Evolutionary conservation across 495 filamentous ascomycete species (phyloP).

Genomic region (Hyphodiscus hymeniophilus): DNA sequence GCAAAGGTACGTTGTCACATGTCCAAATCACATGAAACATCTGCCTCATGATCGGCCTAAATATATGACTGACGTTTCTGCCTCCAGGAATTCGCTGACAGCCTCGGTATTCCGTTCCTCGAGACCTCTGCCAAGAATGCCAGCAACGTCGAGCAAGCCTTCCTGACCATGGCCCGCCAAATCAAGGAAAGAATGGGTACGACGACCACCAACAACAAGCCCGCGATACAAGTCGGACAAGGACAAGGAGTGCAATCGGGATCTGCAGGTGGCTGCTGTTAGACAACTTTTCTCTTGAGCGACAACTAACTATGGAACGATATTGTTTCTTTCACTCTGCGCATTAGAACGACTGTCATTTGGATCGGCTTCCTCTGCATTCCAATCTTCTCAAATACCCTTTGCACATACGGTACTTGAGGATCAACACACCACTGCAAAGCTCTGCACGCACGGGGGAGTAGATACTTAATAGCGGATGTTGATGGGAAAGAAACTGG

Average conservation of each 20-base stretch:
- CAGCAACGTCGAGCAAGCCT: conserved; percentile 98
- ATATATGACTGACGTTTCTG: conserved; percentile 12
- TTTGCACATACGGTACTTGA: conserved; percentile 6
- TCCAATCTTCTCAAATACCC: conserved; percentile 6
- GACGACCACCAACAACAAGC: conserved; percentile 89
- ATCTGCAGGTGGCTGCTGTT: conserved; percentile 90
- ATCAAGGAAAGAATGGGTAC: conserved; percentile 99
- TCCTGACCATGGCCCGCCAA: conserved; percentile 98
- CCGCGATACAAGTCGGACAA: conserved; percentile 87
- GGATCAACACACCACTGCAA: conserved; percentile 13
- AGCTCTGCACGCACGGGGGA: conserved; percentile 13
- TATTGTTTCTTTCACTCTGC: conserved; percentile 18
- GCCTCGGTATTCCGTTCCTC: conserved; percentile 97
- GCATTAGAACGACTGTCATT: conserved; percentile 23
- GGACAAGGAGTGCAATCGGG: conserved; percentile 92
- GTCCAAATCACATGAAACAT: conserved; percentile 10
- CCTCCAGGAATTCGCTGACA: conserved; percentile 91
- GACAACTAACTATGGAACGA: conserved; percentile 12
- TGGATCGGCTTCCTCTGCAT: conserved; percentile 22
- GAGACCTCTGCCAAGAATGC: conserved; percentile 99
- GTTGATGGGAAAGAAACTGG: conserved; percentile 5
- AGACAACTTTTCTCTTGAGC: conserved; percentile 29
- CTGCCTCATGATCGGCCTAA: conserved; percentile 7
- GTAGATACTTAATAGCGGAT: conserved; percentile 21
- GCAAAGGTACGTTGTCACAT: conserved; percentile 67